Percentiles rank a stretch among this genome's conserved stretches.
phyloP scores from a whole-genome alignment of 169 alveolate species.

The Cryptosporidium parvum region DNA sequence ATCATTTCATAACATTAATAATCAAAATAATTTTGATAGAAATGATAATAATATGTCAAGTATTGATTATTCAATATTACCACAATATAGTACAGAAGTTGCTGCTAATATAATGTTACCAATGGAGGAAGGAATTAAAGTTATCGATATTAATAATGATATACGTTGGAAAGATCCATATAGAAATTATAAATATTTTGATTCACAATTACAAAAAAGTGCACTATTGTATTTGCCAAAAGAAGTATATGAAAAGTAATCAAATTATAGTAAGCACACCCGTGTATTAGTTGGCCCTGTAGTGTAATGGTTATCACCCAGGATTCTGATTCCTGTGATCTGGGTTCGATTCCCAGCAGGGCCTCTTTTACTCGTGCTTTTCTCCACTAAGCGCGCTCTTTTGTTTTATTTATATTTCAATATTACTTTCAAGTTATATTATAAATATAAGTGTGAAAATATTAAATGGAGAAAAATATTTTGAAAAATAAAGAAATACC shows the following conservation, averaged over 20 bases:
- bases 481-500: too few species aligned
- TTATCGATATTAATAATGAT: slow-evolving; percentile 58
- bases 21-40: not conserved
- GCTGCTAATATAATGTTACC: slow-evolving; percentile 71
- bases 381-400: not conserved
- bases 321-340: slow-evolving; percentile 78
- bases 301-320: slow-evolving; percentile 77
- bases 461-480: too few species aligned
- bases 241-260: slow-evolving; percentile 42
- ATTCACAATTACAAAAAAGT: slow-evolving; percentile 14
- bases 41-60: slow-evolving; percentile 9
- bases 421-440: too few species aligned
- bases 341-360: slow-evolving; percentile 79
- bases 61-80: slow-evolving; percentile 55
- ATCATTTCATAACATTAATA: not conserved
- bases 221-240: slow-evolving; percentile 62
- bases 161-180: slow-evolving; percentile 74
- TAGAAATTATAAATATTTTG: slow-evolving; percentile 62
- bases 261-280: not conserved
- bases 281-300: slow-evolving; percentile 60
- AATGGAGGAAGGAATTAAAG: slow-evolving; percentile 33
- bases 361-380: slow-evolving; percentile 15
- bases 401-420: too few species aligned
- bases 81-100: slow-evolving; percentile 42
- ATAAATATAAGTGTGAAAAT: too few species aligned